phyloP scores from a whole-genome alignment of 495 filamentous ascomycete genomes.

The Terfezia claveryi region DNA sequence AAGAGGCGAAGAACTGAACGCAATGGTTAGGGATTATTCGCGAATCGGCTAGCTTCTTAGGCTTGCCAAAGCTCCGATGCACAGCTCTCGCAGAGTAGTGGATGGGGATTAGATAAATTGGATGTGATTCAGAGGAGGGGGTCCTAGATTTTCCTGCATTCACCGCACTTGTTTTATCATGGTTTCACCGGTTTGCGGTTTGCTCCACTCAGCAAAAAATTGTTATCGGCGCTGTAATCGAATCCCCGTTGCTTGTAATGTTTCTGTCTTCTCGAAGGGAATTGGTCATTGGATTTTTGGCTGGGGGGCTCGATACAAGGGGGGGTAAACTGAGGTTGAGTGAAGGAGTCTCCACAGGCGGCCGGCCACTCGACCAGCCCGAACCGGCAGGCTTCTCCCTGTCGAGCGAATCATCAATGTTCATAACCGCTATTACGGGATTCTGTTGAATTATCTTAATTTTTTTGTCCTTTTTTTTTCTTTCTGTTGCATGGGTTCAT shows the following conservation, averaged over 20 bases:
- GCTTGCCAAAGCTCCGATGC: too few relatives aligned
- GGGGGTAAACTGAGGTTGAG: not conserved
- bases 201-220: too few relatives aligned
- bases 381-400: not conserved
- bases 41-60: too few relatives aligned
- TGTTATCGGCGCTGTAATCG: too few relatives aligned
- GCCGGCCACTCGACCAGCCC: not conserved
- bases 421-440: not conserved
- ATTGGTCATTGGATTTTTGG: too few relatives aligned
- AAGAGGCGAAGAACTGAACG: conserved; percentile 11
- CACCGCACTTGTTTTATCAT: not conserved
- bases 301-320: too few relatives aligned
- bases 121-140: conserved; percentile 1
- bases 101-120: not conserved
- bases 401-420: not conserved
- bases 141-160: not conserved
- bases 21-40: not conserved
- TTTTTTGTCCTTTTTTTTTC: conserved; percentile 1
- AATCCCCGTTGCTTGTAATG: too few relatives aligned
- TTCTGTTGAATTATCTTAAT: conserved; percentile 5
- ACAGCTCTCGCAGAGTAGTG: not conserved
- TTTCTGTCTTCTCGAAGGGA: too few relatives aligned
- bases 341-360: not conserved
- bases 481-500: not conserved
- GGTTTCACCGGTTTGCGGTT: too few relatives aligned